These are phyloP conservation scores for Tieghemostelium lacteum DNA, from an alignment of 78 protist genomes.

Conservation along the genomic window DNA sequence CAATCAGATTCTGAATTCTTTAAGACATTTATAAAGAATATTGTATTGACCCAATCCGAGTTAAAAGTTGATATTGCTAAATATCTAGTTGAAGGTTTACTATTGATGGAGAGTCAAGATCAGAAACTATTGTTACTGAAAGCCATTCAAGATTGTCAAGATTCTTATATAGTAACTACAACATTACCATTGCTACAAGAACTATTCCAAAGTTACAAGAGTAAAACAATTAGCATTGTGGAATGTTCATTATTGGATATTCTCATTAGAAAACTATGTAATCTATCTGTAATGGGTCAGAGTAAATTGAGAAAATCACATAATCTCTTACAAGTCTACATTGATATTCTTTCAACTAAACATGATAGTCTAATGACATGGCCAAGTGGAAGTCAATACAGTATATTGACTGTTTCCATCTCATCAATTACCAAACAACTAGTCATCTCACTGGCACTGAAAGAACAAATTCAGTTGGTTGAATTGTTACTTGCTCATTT, in stretches of 20 bases:
- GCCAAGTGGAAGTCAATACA: not conserved
- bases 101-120: no score
- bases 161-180: not conserved
- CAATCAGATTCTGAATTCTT: no score
- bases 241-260: slow-evolving; percentile 2
- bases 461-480: slow-evolving; percentile 14
- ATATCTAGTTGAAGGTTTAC: not conserved
- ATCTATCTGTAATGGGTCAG: not conserved
- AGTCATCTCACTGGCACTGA: not conserved
- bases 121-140: not conserved
- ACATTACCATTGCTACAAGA: not conserved
- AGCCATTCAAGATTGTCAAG: not conserved
- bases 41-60: no score
- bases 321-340: not conserved
- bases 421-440: not conserved
- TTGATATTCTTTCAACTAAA: not conserved
- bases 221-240: not conserved
- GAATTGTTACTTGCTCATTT: slow-evolving; percentile 8
- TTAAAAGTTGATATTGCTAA: no score
- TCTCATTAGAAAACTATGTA: slow-evolving; percentile 1
- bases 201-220: not conserved
- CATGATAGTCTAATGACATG: not conserved
- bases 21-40: no score
- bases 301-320: not conserved
- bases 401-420: not conserved